A percentile compares a stretch with the other conserved stretches of the same genome.
These are phyloP conservation scores for Hortaea sp. DNA, from an alignment of 2,329 filamentous ascomycete genomes.

Conservation along the genomic window DNA sequence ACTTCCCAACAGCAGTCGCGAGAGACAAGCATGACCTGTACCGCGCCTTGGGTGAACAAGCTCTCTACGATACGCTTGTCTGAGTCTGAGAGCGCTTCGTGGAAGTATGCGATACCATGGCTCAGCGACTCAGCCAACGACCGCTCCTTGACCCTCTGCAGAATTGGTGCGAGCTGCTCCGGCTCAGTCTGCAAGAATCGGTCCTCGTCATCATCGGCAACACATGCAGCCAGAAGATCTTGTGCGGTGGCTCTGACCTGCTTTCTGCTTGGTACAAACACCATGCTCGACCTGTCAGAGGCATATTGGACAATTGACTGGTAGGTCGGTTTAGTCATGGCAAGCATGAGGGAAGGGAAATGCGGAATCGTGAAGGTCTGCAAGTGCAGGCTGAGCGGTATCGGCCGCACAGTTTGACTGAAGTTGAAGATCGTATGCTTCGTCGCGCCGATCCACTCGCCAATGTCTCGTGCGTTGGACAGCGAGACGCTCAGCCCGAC, in stretches of 20 bases:
- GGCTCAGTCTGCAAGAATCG: conserved; percentile 80
- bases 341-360: conserved; percentile 95
- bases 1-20: conserved; percentile 96
- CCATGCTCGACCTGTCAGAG: conserved; percentile 71
- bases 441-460: conserved; percentile 94
- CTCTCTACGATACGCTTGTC: conserved; percentile 93
- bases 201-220: conserved; percentile 84
- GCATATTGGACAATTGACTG: conserved; percentile 81
- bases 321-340: conserved; percentile 94
- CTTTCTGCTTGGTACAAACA: conserved; percentile 90
- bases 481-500: conserved; percentile 85
- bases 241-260: conserved; percentile 80
- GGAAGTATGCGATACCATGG: conserved; percentile 94
- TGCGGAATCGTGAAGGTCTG: conserved; percentile 94
- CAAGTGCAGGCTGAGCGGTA: conserved; percentile 86
- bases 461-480: conserved; percentile 84
- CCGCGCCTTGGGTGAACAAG: conserved; percentile 78
- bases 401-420: conserved; percentile 78
- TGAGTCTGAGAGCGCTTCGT: conserved; percentile 78
- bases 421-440: conserved; percentile 99
- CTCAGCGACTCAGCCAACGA: conserved; percentile 80
- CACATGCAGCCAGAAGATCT: conserved; percentile 77
- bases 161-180: conserved; percentile 69
- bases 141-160: conserved; percentile 75
- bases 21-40: conserved; percentile 72